Evolutionary conservation across 2,329 filamentous ascomycete genomes (phyloP).

Genomic region (Diplodia sapinea): DNA sequence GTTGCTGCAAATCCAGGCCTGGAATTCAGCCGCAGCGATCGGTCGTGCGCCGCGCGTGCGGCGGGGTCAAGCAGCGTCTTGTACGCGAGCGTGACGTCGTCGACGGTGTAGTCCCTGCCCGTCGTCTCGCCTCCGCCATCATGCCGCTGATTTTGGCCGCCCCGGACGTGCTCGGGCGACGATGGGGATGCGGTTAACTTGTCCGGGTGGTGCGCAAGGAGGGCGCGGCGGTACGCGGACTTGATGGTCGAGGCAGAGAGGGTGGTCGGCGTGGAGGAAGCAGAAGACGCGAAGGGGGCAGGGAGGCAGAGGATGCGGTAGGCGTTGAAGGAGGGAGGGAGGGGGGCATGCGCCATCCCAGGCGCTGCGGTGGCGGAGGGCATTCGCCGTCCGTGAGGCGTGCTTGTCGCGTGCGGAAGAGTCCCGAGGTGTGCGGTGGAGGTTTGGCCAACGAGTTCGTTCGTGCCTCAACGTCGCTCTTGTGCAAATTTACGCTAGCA

Average conservation of each 20-base stretch:
- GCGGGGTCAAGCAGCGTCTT: constrained; percentile 56
- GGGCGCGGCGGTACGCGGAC: constrained; percentile 61
- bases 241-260: constrained; percentile 27
- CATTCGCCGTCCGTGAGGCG: not conserved
- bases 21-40: constrained; percentile 10
- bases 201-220: constrained; percentile 66
- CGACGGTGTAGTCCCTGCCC: constrained; percentile 52
- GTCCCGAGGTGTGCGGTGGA: not conserved
- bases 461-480: no score
- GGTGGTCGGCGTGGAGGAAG: constrained; percentile 10
- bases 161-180: no score
- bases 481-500: not conserved
- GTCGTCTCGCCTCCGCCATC: constrained; percentile 45
- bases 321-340: constrained; percentile 30
- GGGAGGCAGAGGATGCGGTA: constrained; percentile 29
- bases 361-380: constrained; percentile 13
- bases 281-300: not conserved
- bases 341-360: not conserved
- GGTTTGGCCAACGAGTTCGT: no score
- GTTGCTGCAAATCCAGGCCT: not conserved
- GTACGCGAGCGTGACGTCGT: constrained; percentile 66
- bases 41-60: constrained; percentile 57
- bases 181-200: constrained; percentile 38
- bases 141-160: no score
- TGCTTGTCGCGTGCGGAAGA: not conserved